Evolutionary conservation across 139 green algal species (phyloP).

Genomic region (Spirogloea muscicola): DNA sequence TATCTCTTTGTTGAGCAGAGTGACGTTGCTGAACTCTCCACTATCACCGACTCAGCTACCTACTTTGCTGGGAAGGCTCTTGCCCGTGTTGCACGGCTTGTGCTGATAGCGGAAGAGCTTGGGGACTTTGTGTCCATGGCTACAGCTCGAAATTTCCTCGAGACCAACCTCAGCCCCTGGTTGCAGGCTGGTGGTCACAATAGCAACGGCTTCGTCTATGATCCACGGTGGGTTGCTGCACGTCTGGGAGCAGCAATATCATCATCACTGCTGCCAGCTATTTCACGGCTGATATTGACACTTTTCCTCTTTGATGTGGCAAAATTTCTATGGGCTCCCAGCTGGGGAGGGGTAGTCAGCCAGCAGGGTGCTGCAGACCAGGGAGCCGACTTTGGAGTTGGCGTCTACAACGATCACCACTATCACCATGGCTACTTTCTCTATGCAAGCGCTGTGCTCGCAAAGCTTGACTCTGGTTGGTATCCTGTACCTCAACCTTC

Average conservation of each 20-base stretch:
- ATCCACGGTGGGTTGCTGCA: conserved; percentile 12
- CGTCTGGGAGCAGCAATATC: too few relatives aligned
- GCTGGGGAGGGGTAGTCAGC: too few relatives aligned
- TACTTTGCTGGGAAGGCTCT: conserved; percentile 45
- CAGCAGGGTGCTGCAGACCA: not conserved
- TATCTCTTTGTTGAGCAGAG: too few relatives aligned
- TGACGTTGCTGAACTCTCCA: conserved; percentile 18
- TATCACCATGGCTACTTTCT: conserved; percentile 56
- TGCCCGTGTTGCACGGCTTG: conserved; percentile 42
- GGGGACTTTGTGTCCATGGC: not conserved
- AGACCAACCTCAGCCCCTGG: conserved; percentile 4
- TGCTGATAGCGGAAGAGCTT: conserved; percentile 53
- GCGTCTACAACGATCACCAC: conserved; percentile 58
- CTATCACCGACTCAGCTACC: not conserved
- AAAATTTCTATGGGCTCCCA: too few relatives aligned
- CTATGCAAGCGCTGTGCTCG: conserved; percentile 48
- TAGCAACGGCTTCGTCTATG: conserved; percentile 18
- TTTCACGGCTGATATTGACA: too few relatives aligned
- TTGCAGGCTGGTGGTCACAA: conserved; percentile 4
- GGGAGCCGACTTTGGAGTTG: conserved; percentile 38
- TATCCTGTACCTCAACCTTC: too few relatives aligned
- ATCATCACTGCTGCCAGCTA: too few relatives aligned
- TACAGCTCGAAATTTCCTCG: not conserved
- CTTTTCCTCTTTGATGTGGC: too few relatives aligned
- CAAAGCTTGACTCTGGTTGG: conserved; percentile 31